Conservation (phyloP, 2,329 filamentous ascomycete species). For the Aspergillus unguis region DNA sequence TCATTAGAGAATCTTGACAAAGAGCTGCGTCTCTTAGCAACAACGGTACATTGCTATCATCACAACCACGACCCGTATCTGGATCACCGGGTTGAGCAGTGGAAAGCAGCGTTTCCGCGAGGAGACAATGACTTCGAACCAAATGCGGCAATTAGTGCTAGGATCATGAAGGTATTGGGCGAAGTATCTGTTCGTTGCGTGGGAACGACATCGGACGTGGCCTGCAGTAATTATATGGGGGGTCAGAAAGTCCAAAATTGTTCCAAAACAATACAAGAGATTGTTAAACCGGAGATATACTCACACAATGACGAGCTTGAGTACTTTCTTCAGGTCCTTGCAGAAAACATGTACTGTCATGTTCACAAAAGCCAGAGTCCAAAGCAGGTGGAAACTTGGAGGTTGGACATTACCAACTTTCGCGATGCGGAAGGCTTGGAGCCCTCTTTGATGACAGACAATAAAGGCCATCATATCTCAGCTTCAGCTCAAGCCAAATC, state of each 20-base stretch:
- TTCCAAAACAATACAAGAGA: conserved; percentile 1
- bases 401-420: neutral
- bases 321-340: neutral
- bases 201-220: neutral
- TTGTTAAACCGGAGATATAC: conserved; percentile 1
- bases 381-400: neutral
- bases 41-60: no score
- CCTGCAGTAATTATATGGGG: neutral
- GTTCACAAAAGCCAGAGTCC: neutral
- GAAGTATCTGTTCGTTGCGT: neutral
- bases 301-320: neutral
- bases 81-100: no score
- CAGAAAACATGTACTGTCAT: neutral
- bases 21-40: no score
- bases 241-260: conserved; percentile 4
- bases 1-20: no score
- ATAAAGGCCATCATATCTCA: no score
- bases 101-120: no score
- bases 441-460: no score
- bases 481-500: neutral
- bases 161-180: no score
- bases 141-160: no score
- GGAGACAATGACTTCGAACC: no score
- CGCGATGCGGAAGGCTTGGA: neutral
- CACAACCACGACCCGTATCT: no score